These are phyloP conservation scores for Astrothelium macrocarpum DNA, from an alignment of 495 filamentous ascomycete species.

Conservation along the genomic window DNA sequence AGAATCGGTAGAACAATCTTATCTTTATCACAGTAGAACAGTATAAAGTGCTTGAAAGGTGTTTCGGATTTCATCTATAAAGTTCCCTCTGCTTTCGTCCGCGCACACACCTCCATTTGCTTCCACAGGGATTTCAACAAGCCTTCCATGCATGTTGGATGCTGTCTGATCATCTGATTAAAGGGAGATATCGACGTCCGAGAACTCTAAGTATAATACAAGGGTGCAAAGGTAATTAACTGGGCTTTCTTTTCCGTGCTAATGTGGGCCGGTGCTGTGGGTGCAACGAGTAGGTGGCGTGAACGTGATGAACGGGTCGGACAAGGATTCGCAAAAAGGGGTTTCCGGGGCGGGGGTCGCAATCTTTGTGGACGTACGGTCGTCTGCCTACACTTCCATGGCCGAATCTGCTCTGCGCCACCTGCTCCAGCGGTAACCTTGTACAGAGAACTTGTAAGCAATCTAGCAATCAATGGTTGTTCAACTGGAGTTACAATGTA, in stretches of 20 bases:
- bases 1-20: neutral
- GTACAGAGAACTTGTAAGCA: too few relatives aligned
- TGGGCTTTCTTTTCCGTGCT: neutral
- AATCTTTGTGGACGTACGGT: neutral
- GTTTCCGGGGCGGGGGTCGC: neutral
- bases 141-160: slow-evolving; percentile 2
- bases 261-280: neutral
- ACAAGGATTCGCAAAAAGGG: neutral
- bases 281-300: neutral
- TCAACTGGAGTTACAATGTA: too few relatives aligned
- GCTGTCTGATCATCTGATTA: neutral
- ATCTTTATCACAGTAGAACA: neutral
- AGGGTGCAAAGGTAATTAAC: too few relatives aligned
- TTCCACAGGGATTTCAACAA: neutral
- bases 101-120: neutral
- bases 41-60: too few relatives aligned
- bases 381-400: neutral
- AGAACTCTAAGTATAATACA: slow-evolving; percentile 5
- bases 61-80: too few relatives aligned
- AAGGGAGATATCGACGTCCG: neutral
- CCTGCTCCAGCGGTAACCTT: too few relatives aligned
- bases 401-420: too few relatives aligned
- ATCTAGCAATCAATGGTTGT: too few relatives aligned
- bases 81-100: neutral
- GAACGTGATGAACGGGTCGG: neutral